Evolutionary conservation across 345 rosid genomes (phyloP).

Genomic region (Rhodomyrtus tomentosa): DNA sequence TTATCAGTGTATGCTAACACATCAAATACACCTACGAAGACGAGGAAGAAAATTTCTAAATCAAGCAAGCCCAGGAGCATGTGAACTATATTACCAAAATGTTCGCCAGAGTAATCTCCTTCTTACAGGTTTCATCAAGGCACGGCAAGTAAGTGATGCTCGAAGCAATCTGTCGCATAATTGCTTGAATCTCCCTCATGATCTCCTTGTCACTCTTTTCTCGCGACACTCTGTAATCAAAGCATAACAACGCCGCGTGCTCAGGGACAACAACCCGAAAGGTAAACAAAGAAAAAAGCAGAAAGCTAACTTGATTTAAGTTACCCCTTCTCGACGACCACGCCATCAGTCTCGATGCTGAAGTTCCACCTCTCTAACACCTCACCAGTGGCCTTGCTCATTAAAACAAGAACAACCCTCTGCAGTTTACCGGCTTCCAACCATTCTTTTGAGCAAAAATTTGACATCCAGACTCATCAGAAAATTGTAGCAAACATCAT

Average conservation of each 20-base stretch:
- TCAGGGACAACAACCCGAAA: neutral
- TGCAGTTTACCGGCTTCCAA: slow-evolving; percentile 85
- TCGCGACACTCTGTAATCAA: slow-evolving; percentile 51
- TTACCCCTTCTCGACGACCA: slow-evolving; percentile 85
- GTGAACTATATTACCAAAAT: neutral
- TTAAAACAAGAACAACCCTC: slow-evolving; percentile 76
- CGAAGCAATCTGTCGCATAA: slow-evolving; percentile 90
- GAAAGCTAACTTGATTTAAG: neutral
- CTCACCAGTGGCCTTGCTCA: slow-evolving; percentile 75
- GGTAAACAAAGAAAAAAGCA: neutral
- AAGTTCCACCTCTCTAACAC: slow-evolving; percentile 96
- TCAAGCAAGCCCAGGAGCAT: neutral
- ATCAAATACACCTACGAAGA: slow-evolving; percentile 71
- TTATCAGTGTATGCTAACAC: slow-evolving; percentile 87
- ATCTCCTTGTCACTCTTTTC: slow-evolving; percentile 97
- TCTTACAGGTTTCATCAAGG: slow-evolving; percentile 87
- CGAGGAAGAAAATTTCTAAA: neutral
- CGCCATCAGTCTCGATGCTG: slow-evolving; percentile 69
- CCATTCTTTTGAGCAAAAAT: slow-evolving; percentile 52
- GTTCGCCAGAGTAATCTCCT: neutral
- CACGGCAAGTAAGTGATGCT: slow-evolving; percentile 96
- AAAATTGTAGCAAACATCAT: neutral
- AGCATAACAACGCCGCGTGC: neutral
- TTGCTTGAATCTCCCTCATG: slow-evolving; percentile 94
- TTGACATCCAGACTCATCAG: slow-evolving; percentile 1